Conservation (phyloP, 306 rosid genomes). For the Vicia faba region DNA sequence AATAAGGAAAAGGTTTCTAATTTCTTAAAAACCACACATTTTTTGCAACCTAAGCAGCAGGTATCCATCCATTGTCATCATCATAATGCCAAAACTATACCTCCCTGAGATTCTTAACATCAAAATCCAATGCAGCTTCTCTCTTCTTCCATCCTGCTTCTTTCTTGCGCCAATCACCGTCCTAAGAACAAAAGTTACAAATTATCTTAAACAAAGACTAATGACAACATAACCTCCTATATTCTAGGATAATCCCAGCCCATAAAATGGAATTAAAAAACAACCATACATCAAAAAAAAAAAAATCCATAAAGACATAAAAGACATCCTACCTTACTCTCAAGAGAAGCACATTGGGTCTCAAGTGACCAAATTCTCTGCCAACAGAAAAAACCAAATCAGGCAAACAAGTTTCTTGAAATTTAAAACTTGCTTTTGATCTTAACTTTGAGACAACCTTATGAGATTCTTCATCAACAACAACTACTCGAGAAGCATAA, state of each 20-base stretch:
- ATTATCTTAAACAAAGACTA: slow-evolving; percentile 34
- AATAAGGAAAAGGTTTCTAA: neutral
- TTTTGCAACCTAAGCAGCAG: neutral
- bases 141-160: slow-evolving; percentile 60
- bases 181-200: slow-evolving; percentile 44
- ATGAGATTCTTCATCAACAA: slow-evolving; percentile 68
- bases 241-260: slow-evolving; percentile 9
- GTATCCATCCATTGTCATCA: neutral
- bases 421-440: neutral
- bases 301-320: neutral
- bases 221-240: slow-evolving; percentile 22
- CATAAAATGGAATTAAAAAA: neutral
- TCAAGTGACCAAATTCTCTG: slow-evolving; percentile 74
- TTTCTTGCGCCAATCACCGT: slow-evolving; percentile 57
- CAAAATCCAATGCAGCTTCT: slow-evolving; percentile 48
- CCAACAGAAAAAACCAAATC: slow-evolving; percentile 28
- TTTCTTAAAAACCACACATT: slow-evolving; percentile 4
- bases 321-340: slow-evolving; percentile 58
- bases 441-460: slow-evolving; percentile 54
- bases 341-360: slow-evolving; percentile 66
- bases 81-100: slow-evolving; percentile 42
- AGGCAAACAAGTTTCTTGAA: slow-evolving; percentile 23
- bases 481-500: slow-evolving; percentile 60
- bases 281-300: neutral
- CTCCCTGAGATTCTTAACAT: slow-evolving; percentile 53